Conservation (phyloP, 2,329 filamentous ascomycete genomes). For the Diaporthe caulivora region DNA sequence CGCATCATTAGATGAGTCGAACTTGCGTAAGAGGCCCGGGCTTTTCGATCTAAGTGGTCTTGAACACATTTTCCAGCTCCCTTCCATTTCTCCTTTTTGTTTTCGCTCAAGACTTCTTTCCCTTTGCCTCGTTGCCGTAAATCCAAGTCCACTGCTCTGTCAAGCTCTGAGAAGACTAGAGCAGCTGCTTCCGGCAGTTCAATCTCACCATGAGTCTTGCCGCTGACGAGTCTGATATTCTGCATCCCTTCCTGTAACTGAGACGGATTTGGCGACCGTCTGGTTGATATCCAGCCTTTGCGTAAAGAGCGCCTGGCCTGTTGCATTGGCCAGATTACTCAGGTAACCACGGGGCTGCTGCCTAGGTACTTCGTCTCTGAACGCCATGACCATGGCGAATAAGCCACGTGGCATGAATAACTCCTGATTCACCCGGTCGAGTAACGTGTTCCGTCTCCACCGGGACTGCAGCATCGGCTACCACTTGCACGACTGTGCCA, state of each 20-base stretch:
- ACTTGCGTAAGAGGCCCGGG: slow-evolving; percentile 58
- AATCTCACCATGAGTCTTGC: slow-evolving; percentile 51
- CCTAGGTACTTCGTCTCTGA: slow-evolving; percentile 43
- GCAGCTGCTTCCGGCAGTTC: slow-evolving; percentile 54
- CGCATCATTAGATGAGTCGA: neutral
- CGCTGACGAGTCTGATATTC: slow-evolving; percentile 50
- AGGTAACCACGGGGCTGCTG: slow-evolving; percentile 38
- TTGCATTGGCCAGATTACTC: slow-evolving; percentile 35
- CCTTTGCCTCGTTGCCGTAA: slow-evolving; percentile 45
- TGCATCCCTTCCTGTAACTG: slow-evolving; percentile 46
- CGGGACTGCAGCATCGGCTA: slow-evolving; percentile 46
- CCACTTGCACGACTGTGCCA: slow-evolving; percentile 43
- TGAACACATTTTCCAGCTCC: slow-evolving; percentile 52
- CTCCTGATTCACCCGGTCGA: slow-evolving; percentile 47
- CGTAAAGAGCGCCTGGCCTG: slow-evolving; percentile 38
- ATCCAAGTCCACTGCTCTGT: slow-evolving; percentile 45
- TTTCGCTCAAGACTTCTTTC: slow-evolving; percentile 32
- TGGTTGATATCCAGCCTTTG: slow-evolving; percentile 50
- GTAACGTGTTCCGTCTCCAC: slow-evolving; percentile 44
- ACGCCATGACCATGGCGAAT: slow-evolving; percentile 47
- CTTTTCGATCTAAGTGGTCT: slow-evolving; percentile 62
- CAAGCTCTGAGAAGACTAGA: slow-evolving; percentile 53
- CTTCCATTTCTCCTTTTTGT: slow-evolving; percentile 46
- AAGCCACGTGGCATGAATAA: slow-evolving; percentile 49
- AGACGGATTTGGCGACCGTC: slow-evolving; percentile 49